A percentile compares a stretch with the other conserved stretches of the same genome.
These are phyloP conservation scores for Leccinum brunneo-olivaceum DNA, from an alignment of 1,284 basidiomycete genomes.

Conservation along the genomic window DNA sequence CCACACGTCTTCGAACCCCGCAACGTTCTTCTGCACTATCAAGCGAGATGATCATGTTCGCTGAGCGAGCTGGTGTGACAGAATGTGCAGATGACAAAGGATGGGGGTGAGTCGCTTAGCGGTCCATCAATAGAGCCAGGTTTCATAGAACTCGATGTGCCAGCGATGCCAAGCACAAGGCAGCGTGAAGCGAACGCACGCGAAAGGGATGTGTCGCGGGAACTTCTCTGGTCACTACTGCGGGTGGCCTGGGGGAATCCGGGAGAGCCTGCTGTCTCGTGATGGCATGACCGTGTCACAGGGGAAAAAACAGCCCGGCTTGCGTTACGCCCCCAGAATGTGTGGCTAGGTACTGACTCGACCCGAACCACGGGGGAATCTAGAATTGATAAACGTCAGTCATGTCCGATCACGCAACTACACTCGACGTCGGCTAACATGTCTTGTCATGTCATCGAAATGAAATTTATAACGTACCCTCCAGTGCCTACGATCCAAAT, in stretches of 20 bases:
- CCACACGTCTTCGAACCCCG: conserved; percentile 22
- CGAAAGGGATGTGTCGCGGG: conserved; percentile 17
- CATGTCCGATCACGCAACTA: background rate
- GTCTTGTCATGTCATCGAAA: background rate
- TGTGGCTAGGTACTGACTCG: conserved; percentile 8
- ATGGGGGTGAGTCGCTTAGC: background rate
- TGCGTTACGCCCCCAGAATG: no score
- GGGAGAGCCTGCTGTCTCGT: background rate
- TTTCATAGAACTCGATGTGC: background rate
- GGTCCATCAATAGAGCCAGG: background rate
- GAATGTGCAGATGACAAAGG: no score
- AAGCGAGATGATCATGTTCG: conserved; percentile 17
- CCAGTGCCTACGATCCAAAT: conserved; percentile 11
- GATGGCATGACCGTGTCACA: no score
- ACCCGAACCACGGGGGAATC: background rate
- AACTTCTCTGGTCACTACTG: conserved; percentile 2
- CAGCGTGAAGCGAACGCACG: conserved; percentile 1
- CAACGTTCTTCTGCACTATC: conserved; percentile 22
- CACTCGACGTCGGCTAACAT: background rate
- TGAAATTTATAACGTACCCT: conserved; percentile 6
- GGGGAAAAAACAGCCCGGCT: no score
- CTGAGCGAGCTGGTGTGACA: conserved; percentile 7
- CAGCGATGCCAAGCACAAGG: conserved; percentile 1
- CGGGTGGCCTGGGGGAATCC: background rate
- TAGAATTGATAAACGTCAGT: conserved; percentile 2